Evolutionary conservation across 2,329 filamentous ascomycete species (phyloP), one percentile per base, ranked within the genome.

Genomic region (Xylariaceae sp.): DNA sequence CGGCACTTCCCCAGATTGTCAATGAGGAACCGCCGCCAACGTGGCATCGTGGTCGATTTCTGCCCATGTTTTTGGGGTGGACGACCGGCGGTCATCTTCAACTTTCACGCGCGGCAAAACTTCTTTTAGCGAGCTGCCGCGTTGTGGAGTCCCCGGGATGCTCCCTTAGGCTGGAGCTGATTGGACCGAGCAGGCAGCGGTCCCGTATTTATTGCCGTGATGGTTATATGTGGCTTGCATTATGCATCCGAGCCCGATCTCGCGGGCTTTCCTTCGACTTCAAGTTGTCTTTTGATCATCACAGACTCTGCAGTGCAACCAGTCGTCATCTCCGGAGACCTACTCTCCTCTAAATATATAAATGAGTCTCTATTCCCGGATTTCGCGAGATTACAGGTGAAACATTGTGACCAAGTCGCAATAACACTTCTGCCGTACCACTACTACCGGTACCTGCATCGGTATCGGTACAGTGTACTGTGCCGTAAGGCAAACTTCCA

Each of bases 191-290:
- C 38, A 40, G 34, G 31, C 36, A 36, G 25, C 30, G 8, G 23
- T 29, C 15, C 28, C 35, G 13, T n/a, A 30, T 28, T 36, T 33
- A 25, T 45, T 43, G 46, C 38, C 40, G 45, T 46, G 43, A 48
- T 29, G n/a, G 42, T 2, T 44, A 42, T 26, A 12, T 12, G 24
- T 26, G n/a, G 24, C 24, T 8, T 62, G 61, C 42, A 49, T 37
- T 1, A 55, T 59, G 37, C 39, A 45, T 29, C 6, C 15, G 8
- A 16, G 15, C 15, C 27, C 27, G 27, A 10, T 15, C 18, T 29
- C 13, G 27, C 27, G 15, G 5, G 15, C 5, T 8, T 12, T 15
- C 27, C 27, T n/a, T n/a, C n/a, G n/a, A n/a, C n/a, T n/a, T n/a
- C n/a, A n/a, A n/a, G n/a, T n/a, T n/a, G n/a, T n/a, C n/a, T n/a